These are phyloP conservation scores for Bombardia bombarda DNA, from an alignment of 495 filamentous ascomycete genomes.

Conservation along the genomic window DNA sequence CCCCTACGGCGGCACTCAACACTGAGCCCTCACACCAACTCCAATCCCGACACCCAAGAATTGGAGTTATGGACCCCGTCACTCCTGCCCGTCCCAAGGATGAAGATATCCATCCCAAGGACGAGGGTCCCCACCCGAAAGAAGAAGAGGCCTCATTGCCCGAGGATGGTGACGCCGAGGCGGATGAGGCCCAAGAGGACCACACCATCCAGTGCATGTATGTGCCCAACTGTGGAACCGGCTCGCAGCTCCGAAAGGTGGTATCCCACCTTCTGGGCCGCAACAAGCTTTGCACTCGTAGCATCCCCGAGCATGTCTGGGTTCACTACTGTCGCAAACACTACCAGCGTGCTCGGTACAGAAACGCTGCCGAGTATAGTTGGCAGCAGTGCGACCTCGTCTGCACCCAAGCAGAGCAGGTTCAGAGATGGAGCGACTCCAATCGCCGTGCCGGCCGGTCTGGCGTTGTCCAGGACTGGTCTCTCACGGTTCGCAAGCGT, in stretches of 20 bases:
- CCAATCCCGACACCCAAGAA: not conserved
- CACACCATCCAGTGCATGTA: slow-evolving; percentile 1
- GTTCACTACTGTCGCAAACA: slow-evolving; percentile 72
- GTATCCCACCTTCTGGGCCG: slow-evolving; percentile 84
- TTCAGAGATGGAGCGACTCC: slow-evolving; percentile 52
- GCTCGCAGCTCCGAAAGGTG: slow-evolving; percentile 54
- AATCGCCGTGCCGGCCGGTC: slow-evolving; percentile 20
- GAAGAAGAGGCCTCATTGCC: too few relatives aligned
- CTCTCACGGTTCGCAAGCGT: slow-evolving; percentile 42
- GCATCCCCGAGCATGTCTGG: slow-evolving; percentile 59
- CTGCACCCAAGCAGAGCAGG: slow-evolving; percentile 43
- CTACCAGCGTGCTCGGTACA: slow-evolving; percentile 70
- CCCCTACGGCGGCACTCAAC: not conserved
- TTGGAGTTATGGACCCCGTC: too few relatives aligned
- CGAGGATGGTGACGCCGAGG: too few relatives aligned
- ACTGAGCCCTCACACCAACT: not conserved
- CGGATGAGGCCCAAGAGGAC: too few relatives aligned
- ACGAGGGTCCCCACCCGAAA: not conserved
- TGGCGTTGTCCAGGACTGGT: slow-evolving; percentile 42
- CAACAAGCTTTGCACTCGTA: slow-evolving; percentile 68
- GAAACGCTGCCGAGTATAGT: slow-evolving; percentile 51
- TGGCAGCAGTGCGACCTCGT: slow-evolving; percentile 54
- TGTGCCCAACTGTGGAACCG: slow-evolving; percentile 37
- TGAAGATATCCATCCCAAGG: not conserved
- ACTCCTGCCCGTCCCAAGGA: too few relatives aligned